Evolutionary conservation across 108 stramenopile genomes (phyloP), one percentile per base, ranked within the genome.

Genomic region (Schizochytrium sp.): DNA sequence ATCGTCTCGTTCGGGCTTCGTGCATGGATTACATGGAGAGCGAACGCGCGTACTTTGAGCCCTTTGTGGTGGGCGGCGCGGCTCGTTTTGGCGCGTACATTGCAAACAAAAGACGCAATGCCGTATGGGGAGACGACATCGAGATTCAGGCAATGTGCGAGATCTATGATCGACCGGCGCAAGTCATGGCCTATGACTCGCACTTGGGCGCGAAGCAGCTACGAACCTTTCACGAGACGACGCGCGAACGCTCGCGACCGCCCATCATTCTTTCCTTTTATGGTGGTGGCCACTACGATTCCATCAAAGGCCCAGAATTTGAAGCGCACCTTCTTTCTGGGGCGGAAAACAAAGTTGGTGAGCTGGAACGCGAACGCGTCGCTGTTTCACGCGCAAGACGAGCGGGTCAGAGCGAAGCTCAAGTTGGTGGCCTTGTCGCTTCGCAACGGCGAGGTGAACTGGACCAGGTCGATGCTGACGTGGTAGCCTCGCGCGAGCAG

Each of bases 91-190:
- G 71, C 6, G 87, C 90, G 4, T 99, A 99, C 91, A 90, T 98
- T 58, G 88, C 87, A 2, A 90, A 95, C 6, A 98, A 98, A 87
- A 92, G 97, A 5, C 90, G 88, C 34, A 91, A 93, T 43, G 98
- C 96, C 5, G 96, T 96, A 5, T 98, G 98, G 91, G 98, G 98
- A 5, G 98, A 98, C 92, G 97, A 98, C 90, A 95, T 97, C 12
- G 98, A 99, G 92, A 95, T 99, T 60, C 97, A 98, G 90, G 98
- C 98, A 60, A 93, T 97, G 60, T 95, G 94, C 60, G 98, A 99
- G 94, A 89, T 99, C 44, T 98, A 97, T 94, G 96, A 97, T 88
- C 93, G 98, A 51, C 95, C 95, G 25, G 94, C 97, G 57, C 96
- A 97, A 90, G 96, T 99, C 21, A 98, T 91, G 92, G 88, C 91